Conservation (phyloP, 2,329 filamentous ascomycete genomes). For the Penicillium sp. region DNA sequence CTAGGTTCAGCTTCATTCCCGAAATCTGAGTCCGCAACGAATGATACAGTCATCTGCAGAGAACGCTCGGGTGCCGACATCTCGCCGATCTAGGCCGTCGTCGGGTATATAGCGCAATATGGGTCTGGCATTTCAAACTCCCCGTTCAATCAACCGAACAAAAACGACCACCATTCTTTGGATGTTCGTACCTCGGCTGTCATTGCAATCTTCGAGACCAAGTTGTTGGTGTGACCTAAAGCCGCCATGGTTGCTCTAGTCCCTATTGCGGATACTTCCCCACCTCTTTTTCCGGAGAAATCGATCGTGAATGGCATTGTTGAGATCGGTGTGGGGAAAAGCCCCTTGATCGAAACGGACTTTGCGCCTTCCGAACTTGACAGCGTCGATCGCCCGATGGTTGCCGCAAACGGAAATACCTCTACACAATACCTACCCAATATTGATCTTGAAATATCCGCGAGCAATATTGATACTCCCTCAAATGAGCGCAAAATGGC, state of each 20-base stretch:
- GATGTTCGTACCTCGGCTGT: not conserved
- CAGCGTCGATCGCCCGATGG: slow-evolving; percentile 1
- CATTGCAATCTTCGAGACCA: not conserved
- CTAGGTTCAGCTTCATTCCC: slow-evolving; percentile 13
- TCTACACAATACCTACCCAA: slow-evolving; percentile 4
- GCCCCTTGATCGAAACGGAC: not conserved
- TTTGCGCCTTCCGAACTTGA: slow-evolving; percentile 6
- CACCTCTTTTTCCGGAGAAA: slow-evolving; percentile 7
- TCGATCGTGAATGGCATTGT: slow-evolving; percentile 6
- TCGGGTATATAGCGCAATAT: slow-evolving; percentile 21
- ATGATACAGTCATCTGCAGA: slow-evolving; percentile 20
- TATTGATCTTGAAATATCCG: not conserved
- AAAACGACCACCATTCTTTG: not conserved
- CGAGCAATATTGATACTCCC: not conserved
- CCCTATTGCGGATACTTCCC: slow-evolving; percentile 12
- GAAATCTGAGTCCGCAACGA: slow-evolving; percentile 19
- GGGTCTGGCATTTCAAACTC: not conserved
- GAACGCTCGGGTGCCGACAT: not conserved
- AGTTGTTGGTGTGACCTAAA: not conserved
- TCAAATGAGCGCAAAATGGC: slow-evolving; percentile 12
- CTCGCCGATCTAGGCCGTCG: not conserved
- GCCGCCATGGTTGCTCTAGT: slow-evolving; percentile 17
- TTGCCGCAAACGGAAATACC: slow-evolving; percentile 18
- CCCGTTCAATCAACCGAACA: not conserved
- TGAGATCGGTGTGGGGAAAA: not conserved